These are phyloP conservation scores for Amaranthus tricolor DNA, from an alignment of 179 eudicot genomes.

Conservation along the genomic window DNA sequence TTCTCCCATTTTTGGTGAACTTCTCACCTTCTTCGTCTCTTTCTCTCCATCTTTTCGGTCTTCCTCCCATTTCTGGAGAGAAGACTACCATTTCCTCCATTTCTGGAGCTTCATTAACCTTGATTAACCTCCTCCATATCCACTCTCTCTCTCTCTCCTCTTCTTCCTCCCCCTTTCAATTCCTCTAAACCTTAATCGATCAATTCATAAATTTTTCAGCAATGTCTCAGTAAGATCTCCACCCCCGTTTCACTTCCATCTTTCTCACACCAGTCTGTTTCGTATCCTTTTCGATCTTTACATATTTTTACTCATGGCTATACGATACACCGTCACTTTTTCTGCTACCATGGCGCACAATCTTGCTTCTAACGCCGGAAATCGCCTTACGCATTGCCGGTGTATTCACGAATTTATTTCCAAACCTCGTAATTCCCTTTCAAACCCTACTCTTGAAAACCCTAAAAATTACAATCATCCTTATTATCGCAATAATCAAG, in stretches of 20 bases:
- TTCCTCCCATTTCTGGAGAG: too few relatives aligned
- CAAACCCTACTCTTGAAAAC: slow-evolving; percentile 36
- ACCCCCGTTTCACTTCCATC: neutral
- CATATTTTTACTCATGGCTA: slow-evolving; percentile 45
- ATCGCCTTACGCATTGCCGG: slow-evolving; percentile 34
- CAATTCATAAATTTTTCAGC: neutral
- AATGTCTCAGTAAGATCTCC: slow-evolving; percentile 11
- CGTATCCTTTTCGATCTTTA: neutral
- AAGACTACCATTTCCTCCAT: too few relatives aligned
- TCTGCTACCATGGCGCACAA: slow-evolving; percentile 59
- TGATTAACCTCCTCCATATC: too few relatives aligned
- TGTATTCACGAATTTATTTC: slow-evolving; percentile 41
- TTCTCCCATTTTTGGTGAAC: too few relatives aligned
- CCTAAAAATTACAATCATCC: slow-evolving; percentile 12
- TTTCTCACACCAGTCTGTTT: slow-evolving; percentile 1
- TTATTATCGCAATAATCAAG: neutral
- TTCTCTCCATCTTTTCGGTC: too few relatives aligned
- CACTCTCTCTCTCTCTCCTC: too few relatives aligned
- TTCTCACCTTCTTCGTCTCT: too few relatives aligned
- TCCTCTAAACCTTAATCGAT: slow-evolving; percentile 14
- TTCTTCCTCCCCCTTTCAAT: neutral
- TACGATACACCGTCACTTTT: slow-evolving; percentile 54
- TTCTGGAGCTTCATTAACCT: too few relatives aligned
- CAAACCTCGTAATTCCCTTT: slow-evolving; percentile 33
- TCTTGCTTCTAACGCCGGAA: slow-evolving; percentile 44